Percentiles rank a stretch among this genome's conserved stretches.
These are phyloP conservation scores for Triangularia verruculosa DNA, from an alignment of 2,329 filamentous ascomycete species.

Conservation along the genomic window DNA sequence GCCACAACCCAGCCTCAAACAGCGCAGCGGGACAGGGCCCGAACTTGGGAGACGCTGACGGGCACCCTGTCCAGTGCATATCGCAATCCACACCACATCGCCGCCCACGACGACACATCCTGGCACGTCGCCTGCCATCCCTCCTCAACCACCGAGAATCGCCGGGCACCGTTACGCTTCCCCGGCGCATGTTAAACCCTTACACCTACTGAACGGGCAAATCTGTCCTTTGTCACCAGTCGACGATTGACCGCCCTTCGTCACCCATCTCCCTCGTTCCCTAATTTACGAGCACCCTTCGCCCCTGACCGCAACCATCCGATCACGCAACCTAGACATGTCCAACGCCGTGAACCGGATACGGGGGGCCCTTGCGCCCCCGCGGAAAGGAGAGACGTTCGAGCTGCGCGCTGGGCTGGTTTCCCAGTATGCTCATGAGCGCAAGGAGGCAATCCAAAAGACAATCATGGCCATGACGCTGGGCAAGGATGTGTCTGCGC, in stretches of 20 bases:
- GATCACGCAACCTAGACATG: slow-evolving; percentile 20
- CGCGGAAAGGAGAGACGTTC: slow-evolving; percentile 96
- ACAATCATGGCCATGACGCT: slow-evolving; percentile 99
- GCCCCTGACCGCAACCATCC: neutral
- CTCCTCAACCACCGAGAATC: neutral
- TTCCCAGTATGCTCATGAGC: slow-evolving; percentile 98
- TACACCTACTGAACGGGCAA: neutral
- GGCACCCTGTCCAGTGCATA: slow-evolving; percentile 4
- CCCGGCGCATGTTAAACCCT: neutral
- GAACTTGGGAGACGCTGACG: slow-evolving; percentile 7
- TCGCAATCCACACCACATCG: slow-evolving; percentile 6
- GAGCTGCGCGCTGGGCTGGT: slow-evolving; percentile 93
- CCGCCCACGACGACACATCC: slow-evolving; percentile 11
- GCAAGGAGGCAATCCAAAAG: slow-evolving; percentile 98
- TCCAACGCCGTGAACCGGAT: slow-evolving; percentile 85
- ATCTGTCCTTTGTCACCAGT: slow-evolving; percentile 4
- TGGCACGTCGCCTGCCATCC: neutral
- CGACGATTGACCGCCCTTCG: slow-evolving; percentile 17
- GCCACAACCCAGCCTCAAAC: slow-evolving; percentile 19
- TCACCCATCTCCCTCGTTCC: neutral
- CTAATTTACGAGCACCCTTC: neutral
- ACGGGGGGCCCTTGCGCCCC: slow-evolving; percentile 86
- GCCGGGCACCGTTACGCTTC: neutral
- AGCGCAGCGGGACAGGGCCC: slow-evolving; percentile 2
- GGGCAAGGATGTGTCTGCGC: slow-evolving; percentile 94